A percentile compares a stretch with the other conserved stretches of the same genome.
phyloP scores from a whole-genome alignment of 805 yeast species.

The Debaryomyces hansenii region DNA sequence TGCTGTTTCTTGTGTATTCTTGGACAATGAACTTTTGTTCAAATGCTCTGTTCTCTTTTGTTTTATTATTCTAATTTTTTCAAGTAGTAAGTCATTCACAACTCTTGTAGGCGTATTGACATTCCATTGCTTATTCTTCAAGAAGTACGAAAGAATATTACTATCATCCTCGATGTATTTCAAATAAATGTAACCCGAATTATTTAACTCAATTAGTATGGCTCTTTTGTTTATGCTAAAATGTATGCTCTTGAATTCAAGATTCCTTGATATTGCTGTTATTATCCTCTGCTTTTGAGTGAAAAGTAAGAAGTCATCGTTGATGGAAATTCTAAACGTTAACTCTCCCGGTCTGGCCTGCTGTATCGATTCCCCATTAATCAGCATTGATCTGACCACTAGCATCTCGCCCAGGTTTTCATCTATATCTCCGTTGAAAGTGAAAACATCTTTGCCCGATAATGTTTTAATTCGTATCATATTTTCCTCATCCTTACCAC shows the following conservation, averaged over 20 bases:
- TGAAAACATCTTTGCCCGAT: too few species aligned
- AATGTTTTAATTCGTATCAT: too few species aligned
- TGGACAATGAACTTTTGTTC: neutral
- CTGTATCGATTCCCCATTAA: neutral
- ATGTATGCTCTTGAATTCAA: conserved; percentile 3
- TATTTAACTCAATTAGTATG: conserved; percentile 9
- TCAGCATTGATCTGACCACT: neutral
- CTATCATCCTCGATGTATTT: conserved; percentile 8
- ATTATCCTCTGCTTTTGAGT: conserved; percentile 2
- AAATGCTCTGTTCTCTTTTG: too few species aligned
- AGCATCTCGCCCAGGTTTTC: neutral
- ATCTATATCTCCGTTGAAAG: neutral
- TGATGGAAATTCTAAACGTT: conserved; percentile 1
- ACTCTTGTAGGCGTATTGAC: conserved; percentile 1
- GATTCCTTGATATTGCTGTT: conserved; percentile 4
- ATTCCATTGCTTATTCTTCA: conserved; percentile 5
- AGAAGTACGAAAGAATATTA: conserved; percentile 7
- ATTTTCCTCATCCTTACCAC: neutral
- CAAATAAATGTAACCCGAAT: conserved; percentile 10
- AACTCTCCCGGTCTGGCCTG: conserved; percentile 3
- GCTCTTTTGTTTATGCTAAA: conserved; percentile 7
- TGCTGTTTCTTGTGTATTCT: neutral
- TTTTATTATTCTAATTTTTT: neutral
- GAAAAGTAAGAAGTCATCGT: conserved; percentile 6
- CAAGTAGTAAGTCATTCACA: neutral